Conservation (phyloP, 768 basidiomycete genomes). For the Pholiota conissans region DNA sequence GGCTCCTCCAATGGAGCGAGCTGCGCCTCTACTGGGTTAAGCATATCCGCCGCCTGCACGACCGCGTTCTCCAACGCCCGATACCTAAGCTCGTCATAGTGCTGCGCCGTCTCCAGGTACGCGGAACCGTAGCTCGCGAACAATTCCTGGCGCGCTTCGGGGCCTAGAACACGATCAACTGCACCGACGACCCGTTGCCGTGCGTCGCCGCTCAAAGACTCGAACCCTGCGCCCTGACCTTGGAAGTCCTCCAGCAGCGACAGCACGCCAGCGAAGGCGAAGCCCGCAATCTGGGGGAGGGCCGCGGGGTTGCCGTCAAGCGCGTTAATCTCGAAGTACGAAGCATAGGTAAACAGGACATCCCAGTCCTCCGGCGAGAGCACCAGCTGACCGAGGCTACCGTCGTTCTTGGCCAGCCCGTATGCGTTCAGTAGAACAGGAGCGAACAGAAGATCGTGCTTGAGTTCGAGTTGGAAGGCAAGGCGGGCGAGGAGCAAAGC, state of each 20-base stretch:
- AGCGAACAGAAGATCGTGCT: constrained; percentile 32
- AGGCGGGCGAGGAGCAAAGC: constrained; percentile 35
- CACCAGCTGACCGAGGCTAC: constrained; percentile 22
- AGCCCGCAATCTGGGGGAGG: constrained; percentile 21
- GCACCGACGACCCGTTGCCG: constrained; percentile 26
- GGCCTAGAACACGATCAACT: constrained; percentile 23
- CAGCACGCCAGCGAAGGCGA: constrained; percentile 38
- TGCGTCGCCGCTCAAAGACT: constrained; percentile 23
- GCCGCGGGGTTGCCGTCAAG: constrained; percentile 23
- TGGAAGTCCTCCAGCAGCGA: constrained; percentile 43
- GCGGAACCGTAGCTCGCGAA: constrained; percentile 32
- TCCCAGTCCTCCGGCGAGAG: constrained; percentile 46
- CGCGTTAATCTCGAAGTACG: constrained; percentile 33
- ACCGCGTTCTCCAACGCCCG: constrained; percentile 20
- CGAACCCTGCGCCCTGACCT: constrained; percentile 29
- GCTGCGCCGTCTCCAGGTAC: constrained; percentile 25
- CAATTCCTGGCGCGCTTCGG: constrained; percentile 22
- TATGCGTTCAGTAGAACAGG: constrained; percentile 47
- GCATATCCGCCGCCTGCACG: background rate
- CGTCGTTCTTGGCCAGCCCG: constrained; percentile 25
- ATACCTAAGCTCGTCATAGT: constrained; percentile 17
- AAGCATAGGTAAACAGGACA: constrained; percentile 42
- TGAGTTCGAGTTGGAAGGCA: constrained; percentile 29
- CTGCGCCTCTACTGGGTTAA: constrained; percentile 2
- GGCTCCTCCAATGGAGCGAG: background rate